Percentiles rank a stretch among this genome's conserved stretches.
Conservation (phyloP, 129 eudicot genomes). For the Escallonia herrerae region DNA sequence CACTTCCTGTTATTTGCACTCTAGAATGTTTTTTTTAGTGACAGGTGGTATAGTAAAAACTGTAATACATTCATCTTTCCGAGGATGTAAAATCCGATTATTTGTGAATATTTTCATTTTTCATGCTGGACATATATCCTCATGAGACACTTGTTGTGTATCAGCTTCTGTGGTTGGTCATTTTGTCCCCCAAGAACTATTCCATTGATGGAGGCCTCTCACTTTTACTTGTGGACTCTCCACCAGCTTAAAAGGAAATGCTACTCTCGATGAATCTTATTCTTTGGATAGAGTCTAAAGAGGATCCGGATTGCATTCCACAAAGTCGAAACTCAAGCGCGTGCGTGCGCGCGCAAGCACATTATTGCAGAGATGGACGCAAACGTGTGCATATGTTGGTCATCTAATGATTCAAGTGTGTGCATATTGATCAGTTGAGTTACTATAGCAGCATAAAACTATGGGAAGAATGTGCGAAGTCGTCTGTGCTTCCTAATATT, state of each 20-base stretch:
- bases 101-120: too few species aligned
- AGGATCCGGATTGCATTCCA: constrained; percentile 16
- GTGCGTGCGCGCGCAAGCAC: constrained; percentile 11
- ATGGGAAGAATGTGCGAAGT: neutral
- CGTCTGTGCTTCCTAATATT: neutral
- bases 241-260: constrained; percentile 24
- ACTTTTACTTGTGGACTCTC: constrained; percentile 43
- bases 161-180: too few species aligned
- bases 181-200: constrained; percentile 1
- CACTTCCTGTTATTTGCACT: too few species aligned
- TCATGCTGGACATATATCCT: too few species aligned
- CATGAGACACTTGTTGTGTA: too few species aligned
- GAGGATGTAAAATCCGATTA: too few species aligned
- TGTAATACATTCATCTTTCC: too few species aligned
- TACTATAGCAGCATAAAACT: constrained; percentile 2
- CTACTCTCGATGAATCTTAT: neutral
- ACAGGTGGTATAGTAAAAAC: too few species aligned
- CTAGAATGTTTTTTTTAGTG: too few species aligned
- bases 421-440: neutral
- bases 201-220: constrained; percentile 26
- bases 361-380: constrained; percentile 4
- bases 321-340: neutral
- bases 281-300: constrained; percentile 10
- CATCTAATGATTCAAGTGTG: neutral
- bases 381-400: neutral